Base-by-base conservation (phyloP, 164 flowering plant genomes). In the Piper longum region DNA sequence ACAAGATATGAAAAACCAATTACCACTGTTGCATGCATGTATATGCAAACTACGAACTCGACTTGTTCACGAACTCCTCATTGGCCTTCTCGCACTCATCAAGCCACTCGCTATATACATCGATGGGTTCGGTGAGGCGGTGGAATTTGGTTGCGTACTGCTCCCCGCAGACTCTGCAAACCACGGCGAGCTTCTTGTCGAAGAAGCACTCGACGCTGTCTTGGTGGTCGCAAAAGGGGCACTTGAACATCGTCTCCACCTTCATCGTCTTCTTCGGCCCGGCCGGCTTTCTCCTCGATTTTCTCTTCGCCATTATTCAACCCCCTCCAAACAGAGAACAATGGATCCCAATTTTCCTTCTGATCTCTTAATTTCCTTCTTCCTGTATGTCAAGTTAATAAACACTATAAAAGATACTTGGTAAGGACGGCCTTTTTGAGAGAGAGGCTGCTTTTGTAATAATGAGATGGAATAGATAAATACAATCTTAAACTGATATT, bases 171-270 rank as follows among this genome's bases (percentile, higher is more conserved):
- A 85, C 82, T 57, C 81, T 52, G 63, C 88, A 87, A 2, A 57
- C 14, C 64, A 68, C 57, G 68, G 71, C 70, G 65, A 73, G 72
- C 79, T 66, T 74, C 57, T 87, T 88, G 71, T 89, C 82, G 79
- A 41, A 69, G 69, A 80, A 75, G 56, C 96, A 89, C 61, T 87
- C 89, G 19, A 89, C 86, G 64, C 91, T 80, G 66, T 60, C 69
- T 17, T 81, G 83, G 67, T 83, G 87, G 59, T 78, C 78, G 73
- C 87, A 80, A 72, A 81, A 87, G 17, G 89, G 92, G 66, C 97
- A 87, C 61, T 84, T 83, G 72, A 89, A 87, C 19, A 85, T 85
- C 41, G 97, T 88, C 59, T 87, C 95, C 48, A 85, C 87, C 72
- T 87, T 89, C 78, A 83, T 88, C 87, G 79, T 84, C 56, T 83